Evolutionary conservation across 345 rosid genomes (phyloP).

Genomic region (Populus alba): DNA sequence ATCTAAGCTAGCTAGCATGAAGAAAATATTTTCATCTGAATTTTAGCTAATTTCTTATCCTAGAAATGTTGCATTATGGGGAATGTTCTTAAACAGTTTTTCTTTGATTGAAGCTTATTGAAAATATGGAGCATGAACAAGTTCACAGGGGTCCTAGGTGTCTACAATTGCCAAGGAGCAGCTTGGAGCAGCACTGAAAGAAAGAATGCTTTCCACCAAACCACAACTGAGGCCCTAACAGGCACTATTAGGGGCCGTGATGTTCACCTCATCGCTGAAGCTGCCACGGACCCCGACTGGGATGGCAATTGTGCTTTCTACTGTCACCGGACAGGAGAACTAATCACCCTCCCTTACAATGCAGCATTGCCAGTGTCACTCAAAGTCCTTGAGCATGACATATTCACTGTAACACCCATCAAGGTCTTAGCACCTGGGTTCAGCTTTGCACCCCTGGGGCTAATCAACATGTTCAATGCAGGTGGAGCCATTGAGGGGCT

Average conservation of each 20-base stretch:
- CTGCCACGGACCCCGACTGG: conserved; percentile 66
- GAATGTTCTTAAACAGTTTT: not conserved
- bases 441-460: conserved; percentile 77
- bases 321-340: conserved; percentile 49
- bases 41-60: not conserved
- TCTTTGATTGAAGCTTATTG: conserved; percentile 56
- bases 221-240: conserved; percentile 45
- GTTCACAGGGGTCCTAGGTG: conserved; percentile 80
- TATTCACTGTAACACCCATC: conserved; percentile 64
- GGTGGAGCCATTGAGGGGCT: conserved; percentile 83
- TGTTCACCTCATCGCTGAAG: conserved; percentile 72
- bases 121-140: conserved; percentile 99
- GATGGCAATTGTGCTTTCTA: conserved; percentile 61
- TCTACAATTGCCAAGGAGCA: conserved; percentile 98
- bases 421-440: conserved; percentile 48
- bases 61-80: not conserved
- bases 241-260: conserved; percentile 63
- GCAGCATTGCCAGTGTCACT: conserved; percentile 72
- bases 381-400: conserved; percentile 63
- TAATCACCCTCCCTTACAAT: conserved; percentile 53
- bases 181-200: conserved; percentile 75
- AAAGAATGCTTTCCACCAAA: conserved; percentile 73
- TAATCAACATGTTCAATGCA: conserved; percentile 73
- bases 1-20: not conserved
- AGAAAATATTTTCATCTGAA: not conserved